Base-by-base conservation (phyloP, 257 asterid genomes). In the Paraleonurus japonicus region DNA sequence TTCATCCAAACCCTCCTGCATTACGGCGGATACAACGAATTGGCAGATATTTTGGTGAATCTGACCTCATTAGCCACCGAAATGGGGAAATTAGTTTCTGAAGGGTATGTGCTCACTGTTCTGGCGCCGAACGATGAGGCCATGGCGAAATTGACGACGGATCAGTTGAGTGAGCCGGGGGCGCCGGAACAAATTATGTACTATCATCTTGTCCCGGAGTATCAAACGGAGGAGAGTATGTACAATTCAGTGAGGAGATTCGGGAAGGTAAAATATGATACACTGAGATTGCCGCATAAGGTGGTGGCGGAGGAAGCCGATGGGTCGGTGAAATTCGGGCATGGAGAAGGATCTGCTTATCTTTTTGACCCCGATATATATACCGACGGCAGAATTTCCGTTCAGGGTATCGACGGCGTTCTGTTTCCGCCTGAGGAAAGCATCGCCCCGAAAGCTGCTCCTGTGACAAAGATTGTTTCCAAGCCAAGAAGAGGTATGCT, bases 171-270 rank as follows among this genome's bases (percentile, higher is more conserved):
- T 10, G 99, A 94, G 45, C 96, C 98, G 0, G 98, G 96, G 3
- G 94, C 98, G 5, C 97, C 97, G 73, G 99, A 94, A 86, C 96
- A 87, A 45, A 94, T 94, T 16, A 86, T 94, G 87, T 94, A 94
- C 22, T 91, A 91, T 9, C 99, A 94, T 75, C 3, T 94, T 24
- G 76, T 94, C 2, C 96, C 99, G 0, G 99, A 94, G 84, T 94
- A 94, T 19, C 97, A 94, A 39, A 91, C 97, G 4, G 99, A 94
- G 62, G 99, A 94, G 61, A 94, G 99, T 41, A 94, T 94, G 99
- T 94, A 94, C 66, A 94, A 89, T 74, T 77, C 99, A 0, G 99
- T 88, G 15, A 74, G 97, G 79, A 85, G 96, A 39, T 94, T 94
- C 10, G 99, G 99, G 71, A 91, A 89, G 68, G 84, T 94, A 26